A percentile compares a stretch with the other conserved stretches of the same genome.
These are phyloP conservation scores for Didymella pinodella DNA, from an alignment of 2,329 filamentous ascomycete genomes.

Conservation along the genomic window DNA sequence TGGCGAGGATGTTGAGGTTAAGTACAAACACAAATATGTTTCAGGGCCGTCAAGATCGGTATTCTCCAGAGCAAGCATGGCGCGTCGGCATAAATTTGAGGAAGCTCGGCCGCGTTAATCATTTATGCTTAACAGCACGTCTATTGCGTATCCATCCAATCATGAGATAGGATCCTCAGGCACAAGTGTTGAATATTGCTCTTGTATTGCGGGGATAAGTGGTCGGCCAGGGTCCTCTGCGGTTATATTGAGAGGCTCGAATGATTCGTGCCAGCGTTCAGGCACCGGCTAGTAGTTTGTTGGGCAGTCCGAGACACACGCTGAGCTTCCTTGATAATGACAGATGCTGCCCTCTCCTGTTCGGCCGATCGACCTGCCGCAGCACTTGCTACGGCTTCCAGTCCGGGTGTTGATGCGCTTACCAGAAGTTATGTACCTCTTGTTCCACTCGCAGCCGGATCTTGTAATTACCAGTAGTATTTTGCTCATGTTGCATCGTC, in stretches of 20 bases:
- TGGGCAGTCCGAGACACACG: neutral
- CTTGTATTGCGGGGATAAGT: constrained; percentile 15
- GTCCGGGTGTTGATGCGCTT: neutral
- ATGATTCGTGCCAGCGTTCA: neutral
- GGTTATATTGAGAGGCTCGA: constrained; percentile 3
- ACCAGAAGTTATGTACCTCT: constrained; percentile 48
- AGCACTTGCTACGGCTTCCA: neutral
- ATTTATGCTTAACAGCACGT: constrained; percentile 14
- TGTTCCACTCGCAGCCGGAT: constrained; percentile 22
- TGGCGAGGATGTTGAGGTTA: constrained; percentile 9
- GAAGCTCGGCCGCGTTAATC: constrained; percentile 16
- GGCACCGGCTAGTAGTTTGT: constrained; percentile 6
- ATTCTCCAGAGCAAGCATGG: constrained; percentile 1
- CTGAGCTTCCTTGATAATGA: neutral
- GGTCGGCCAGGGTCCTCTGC: constrained; percentile 7
- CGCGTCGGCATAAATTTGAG: constrained; percentile 17
- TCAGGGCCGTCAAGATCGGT: constrained; percentile 12
- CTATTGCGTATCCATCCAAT: constrained; percentile 13
- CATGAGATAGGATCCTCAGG: neutral
- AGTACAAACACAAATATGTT: constrained; percentile 17
- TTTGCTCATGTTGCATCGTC: constrained; percentile 46
- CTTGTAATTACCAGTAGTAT: constrained; percentile 27
- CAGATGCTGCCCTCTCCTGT: neutral
- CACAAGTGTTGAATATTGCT: constrained; percentile 3
- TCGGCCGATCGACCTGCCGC: neutral